Evolutionary conservation across 805 yeast genomes (phyloP), one percentile per base, ranked within the genome.

Genomic region (Yamadazyma phyllophila): DNA sequence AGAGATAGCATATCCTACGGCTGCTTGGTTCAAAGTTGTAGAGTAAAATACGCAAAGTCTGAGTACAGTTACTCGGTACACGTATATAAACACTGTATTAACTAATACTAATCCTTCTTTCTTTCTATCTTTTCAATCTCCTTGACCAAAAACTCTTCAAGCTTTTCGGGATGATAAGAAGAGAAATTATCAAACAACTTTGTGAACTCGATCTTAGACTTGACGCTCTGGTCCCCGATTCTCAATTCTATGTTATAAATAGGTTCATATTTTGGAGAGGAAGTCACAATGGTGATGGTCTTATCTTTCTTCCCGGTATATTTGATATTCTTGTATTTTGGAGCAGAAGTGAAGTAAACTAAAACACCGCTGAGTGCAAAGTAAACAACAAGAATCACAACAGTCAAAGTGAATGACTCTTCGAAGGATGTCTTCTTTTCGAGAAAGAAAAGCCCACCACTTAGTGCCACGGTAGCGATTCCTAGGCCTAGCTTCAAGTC

Each of bases 401-500:
- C 62, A 0, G 77, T 73, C 26, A 65, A 49, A 33, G 54, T 51
- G 45, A 67, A 71, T 20, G 60, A 42, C 32, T 78, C 73, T 13
- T 63, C 59, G 58, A 79, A 79, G 26, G 68, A 61, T 42, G 58
- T 65, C 47, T 76, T 70, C 58, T 79, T 80, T 47, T 80, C 85
- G 24, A 73, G 46, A 47, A 66, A 66, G 56, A 69, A 80, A 49
- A 78, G 61, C 15, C 60, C 58, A 2, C 70, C 83, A 7, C 82
- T 75, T 26, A 72, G 56, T 4, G 62, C 62, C 11, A 77, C 80
- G 4, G 80, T 71, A 29, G 63, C 31, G 47, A 73, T 69, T 0
- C 83, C 83, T 30, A 80, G 60, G 1, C 68, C 78, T 24, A 80
- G 58, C 55, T 76, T 77, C 35, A 66, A 55, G 53, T 80, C 84